phyloP scores from a whole-genome alignment of 768 basidiomycete genomes.

The Pisolithus albus region DNA sequence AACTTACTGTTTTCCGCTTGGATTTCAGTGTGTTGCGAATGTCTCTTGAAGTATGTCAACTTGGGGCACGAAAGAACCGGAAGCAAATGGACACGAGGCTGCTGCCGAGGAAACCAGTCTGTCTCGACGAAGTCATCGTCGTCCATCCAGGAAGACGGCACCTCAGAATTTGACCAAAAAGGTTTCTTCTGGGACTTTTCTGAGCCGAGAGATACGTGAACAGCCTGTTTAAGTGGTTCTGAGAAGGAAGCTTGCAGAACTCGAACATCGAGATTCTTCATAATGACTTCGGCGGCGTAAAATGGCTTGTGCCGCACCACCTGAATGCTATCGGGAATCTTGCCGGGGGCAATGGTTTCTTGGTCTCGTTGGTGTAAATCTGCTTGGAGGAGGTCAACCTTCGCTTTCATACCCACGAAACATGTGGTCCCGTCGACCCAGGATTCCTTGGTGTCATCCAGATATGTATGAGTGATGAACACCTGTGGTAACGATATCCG shows the following conservation, averaged over 20 bases:
- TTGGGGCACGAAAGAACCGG: constrained; percentile 74
- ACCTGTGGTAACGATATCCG: constrained; percentile 69
- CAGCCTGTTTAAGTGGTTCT: constrained; percentile 59
- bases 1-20: constrained; percentile 63
- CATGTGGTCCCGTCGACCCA: constrained; percentile 76
- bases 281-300: constrained; percentile 78
- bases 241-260: constrained; percentile 71
- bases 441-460: constrained; percentile 71
- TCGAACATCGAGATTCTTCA: constrained; percentile 71
- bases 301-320: constrained; percentile 73
- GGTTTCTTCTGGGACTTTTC: constrained; percentile 35
- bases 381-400: constrained; percentile 73
- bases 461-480: constrained; percentile 82
- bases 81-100: constrained; percentile 61
- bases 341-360: constrained; percentile 58
- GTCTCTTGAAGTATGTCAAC: constrained; percentile 73
- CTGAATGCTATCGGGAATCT: constrained; percentile 50
- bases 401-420: constrained; percentile 80
- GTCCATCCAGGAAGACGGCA: constrained; percentile 64
- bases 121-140: constrained; percentile 77
- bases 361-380: constrained; percentile 92
- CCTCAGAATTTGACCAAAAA: constrained; percentile 25
- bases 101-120: constrained; percentile 49
- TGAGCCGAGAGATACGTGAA: constrained; percentile 42
- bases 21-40: constrained; percentile 35